These are phyloP conservation scores for Elongisporangium anandrum DNA, from an alignment of 352 stramenopile species.

Conservation along the genomic window DNA sequence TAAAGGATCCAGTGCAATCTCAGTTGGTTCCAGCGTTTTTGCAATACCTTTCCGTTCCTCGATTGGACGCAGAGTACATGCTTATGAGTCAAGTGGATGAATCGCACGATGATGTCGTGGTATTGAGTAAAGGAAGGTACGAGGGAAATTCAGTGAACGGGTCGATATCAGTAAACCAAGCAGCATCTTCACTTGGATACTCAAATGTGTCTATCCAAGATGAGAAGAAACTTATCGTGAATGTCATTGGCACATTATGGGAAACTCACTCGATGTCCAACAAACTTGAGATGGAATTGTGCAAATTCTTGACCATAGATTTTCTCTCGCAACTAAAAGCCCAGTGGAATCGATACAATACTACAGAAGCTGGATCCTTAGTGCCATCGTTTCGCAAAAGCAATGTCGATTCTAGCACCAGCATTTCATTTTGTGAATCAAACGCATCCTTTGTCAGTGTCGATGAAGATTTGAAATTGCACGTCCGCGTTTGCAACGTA, in stretches of 20 bases:
- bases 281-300: neutral
- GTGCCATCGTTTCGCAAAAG: neutral
- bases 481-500: slow-evolving; percentile 41
- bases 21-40: slow-evolving; percentile 15
- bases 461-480: slow-evolving; percentile 32
- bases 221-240: neutral
- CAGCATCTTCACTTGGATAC: neutral
- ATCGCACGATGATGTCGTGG: slow-evolving; percentile 3
- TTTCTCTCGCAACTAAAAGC: neutral
- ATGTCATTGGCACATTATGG: neutral
- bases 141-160: neutral
- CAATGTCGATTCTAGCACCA: neutral
- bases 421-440: slow-evolving; percentile 43
- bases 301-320: neutral
- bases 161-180: neutral
- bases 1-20: slow-evolving; percentile 2
- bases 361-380: slow-evolving; percentile 6
- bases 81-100: neutral
- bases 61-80: neutral
- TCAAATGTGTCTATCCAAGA: neutral
- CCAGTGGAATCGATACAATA: neutral
- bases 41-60: slow-evolving; percentile 18
- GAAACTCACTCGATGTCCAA: neutral
- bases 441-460: slow-evolving; percentile 36
- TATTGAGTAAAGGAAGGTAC: slow-evolving; percentile 4